These are phyloP conservation scores for Boechera retrofracta DNA, from an alignment of 345 rosid species.

Conservation along the genomic window DNA sequence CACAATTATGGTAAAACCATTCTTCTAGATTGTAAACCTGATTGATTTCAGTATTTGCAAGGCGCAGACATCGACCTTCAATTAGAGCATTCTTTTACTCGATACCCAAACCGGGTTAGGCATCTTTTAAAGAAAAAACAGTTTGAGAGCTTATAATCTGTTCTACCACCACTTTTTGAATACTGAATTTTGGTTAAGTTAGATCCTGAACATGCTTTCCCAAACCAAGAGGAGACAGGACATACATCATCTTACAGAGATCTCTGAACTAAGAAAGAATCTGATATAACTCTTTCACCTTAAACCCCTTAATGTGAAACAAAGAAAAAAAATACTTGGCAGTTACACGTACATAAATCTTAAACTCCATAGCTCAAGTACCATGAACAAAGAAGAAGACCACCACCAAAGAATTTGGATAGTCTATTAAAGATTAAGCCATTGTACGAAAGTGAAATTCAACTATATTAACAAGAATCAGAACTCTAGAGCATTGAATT, in stretches of 20 bases:
- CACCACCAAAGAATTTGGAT: background rate
- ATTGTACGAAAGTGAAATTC: background rate
- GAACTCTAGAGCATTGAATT: background rate
- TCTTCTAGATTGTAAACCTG: background rate
- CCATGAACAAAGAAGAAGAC: background rate
- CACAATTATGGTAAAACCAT: background rate
- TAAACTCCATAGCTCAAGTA: background rate
- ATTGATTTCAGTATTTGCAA: background rate
- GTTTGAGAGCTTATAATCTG: background rate
- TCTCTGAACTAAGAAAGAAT: background rate
- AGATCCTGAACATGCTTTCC: conserved; percentile 1
- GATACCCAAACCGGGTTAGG: background rate
- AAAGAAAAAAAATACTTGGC: background rate
- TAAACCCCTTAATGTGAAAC: background rate
- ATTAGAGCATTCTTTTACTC: background rate
- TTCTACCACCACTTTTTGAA: too few relatives aligned
- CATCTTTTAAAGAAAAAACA: background rate
- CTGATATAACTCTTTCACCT: background rate
- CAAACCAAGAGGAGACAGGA: background rate
- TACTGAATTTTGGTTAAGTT: background rate
- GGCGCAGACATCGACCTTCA: background rate
- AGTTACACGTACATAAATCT: background rate
- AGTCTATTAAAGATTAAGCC: background rate
- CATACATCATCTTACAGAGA: background rate
- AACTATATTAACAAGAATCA: background rate